Percentiles rank a stretch among this genome's conserved stretches.
Evolutionary conservation across 441 rosid species (phyloP).

Genomic region (Erysimum cheiri): DNA sequence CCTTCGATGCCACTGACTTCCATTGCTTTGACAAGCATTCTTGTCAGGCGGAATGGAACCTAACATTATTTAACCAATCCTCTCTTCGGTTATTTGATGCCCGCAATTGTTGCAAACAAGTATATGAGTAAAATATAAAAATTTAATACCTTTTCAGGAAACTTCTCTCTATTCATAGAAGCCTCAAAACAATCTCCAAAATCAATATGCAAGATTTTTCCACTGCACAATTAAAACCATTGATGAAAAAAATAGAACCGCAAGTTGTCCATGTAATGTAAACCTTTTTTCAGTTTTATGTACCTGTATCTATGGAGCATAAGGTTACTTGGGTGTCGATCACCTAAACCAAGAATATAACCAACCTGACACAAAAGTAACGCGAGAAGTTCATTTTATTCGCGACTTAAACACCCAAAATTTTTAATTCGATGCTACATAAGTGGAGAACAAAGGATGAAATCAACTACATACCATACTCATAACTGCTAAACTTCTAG

Average conservation of each 20-base stretch:
- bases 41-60: conserved; percentile 99
- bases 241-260: conserved; percentile 20
- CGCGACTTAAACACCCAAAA: background rate
- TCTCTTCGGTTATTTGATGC: conserved; percentile 17
- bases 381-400: conserved; percentile 12
- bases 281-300: conserved; percentile 22
- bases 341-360: conserved; percentile 99
- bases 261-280: conserved; percentile 12
- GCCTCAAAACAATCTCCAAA: conserved; percentile 99
- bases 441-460: conserved; percentile 30
- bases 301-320: conserved; percentile 97
- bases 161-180: conserved; percentile 98
- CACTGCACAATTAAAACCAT: conserved; percentile 59
- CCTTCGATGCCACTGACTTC: conserved; percentile 99
- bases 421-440: background rate
- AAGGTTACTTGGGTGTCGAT: conserved; percentile 99
- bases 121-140: background rate
- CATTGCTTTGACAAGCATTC: conserved; percentile 99
- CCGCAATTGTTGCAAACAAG: background rate
- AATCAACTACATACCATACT: conserved; percentile 81
- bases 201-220: conserved; percentile 98
- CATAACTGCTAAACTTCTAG: conserved; percentile 98
- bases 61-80: conserved; percentile 40
- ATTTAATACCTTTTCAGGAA: conserved; percentile 89
- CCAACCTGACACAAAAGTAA: conserved; percentile 79